phyloP scores from a whole-genome alignment of 2,329 filamentous ascomycete species.

The Lasiodiplodia sp. region DNA sequence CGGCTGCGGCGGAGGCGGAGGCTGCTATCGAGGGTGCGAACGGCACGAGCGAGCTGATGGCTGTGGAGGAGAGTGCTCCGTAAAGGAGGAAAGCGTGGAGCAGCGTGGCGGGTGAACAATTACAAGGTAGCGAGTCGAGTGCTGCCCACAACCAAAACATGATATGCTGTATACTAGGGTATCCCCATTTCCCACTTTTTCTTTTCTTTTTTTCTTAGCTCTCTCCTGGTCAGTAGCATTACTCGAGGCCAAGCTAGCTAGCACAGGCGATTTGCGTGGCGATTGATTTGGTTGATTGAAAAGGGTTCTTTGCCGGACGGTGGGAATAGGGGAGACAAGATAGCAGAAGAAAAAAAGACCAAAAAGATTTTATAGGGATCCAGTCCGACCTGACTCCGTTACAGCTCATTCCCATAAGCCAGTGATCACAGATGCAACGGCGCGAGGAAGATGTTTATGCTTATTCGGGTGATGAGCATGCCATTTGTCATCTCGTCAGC shows the following conservation, averaged over 20 bases:
- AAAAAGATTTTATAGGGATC: conserved; percentile 3
- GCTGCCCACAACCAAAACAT: not conserved
- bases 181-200: not conserved
- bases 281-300: not conserved
- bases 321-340: not conserved
- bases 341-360: not conserved
- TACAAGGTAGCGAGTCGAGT: not conserved
- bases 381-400: not conserved
- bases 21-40: conserved; percentile 11
- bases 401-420: not conserved
- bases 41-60: conserved; percentile 17
- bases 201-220: not conserved
- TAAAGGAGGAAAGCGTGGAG: not conserved
- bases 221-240: not conserved
- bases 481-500: no score
- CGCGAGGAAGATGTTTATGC: no score
- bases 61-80: conserved; percentile 17
- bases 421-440: no score
- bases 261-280: conserved; percentile 4
- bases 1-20: conserved; percentile 7
- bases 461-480: no score
- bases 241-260: not conserved
- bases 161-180: not conserved
- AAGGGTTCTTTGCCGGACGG: not conserved
- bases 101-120: not conserved